Evolutionary conservation across 2,329 filamentous ascomycete species (phyloP).

Genomic region (Taxawa tesnikishii): DNA sequence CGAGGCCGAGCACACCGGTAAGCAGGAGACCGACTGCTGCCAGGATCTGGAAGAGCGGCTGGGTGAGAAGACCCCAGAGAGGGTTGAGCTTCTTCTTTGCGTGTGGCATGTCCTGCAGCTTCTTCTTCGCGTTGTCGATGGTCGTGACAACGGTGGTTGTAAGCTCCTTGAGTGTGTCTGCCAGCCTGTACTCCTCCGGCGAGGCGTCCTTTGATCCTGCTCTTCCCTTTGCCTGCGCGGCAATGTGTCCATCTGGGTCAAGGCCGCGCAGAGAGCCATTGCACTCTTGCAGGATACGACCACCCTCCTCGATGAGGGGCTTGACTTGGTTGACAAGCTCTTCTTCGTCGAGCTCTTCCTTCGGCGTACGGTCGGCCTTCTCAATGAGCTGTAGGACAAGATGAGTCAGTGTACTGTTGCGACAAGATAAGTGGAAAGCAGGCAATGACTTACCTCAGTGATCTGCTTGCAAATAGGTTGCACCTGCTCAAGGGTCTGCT

Average conservation of each 20-base stretch:
- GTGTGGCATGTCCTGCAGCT: constrained; percentile 82
- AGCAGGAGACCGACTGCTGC: constrained; percentile 77
- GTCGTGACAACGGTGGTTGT: constrained; percentile 69
- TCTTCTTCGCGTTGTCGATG: constrained; percentile 79
- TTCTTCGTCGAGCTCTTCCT: constrained; percentile 84
- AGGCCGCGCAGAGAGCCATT: constrained; percentile 79
- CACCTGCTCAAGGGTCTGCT: constrained; percentile 71
- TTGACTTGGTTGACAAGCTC: constrained; percentile 75
- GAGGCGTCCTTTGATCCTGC: constrained; percentile 62
- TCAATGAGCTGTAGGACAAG: constrained; percentile 52
- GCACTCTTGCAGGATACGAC: constrained; percentile 69
- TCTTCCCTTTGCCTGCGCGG: constrained; percentile 73
- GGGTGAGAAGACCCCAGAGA: constrained; percentile 68
- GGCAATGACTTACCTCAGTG: constrained; percentile 47
- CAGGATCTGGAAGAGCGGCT: constrained; percentile 86
- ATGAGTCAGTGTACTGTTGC: constrained; percentile 16
- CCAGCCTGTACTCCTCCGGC: constrained; percentile 73
- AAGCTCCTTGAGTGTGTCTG: constrained; percentile 75
- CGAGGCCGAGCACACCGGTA: constrained; percentile 70
- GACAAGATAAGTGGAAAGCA: background rate
- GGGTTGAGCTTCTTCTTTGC: constrained; percentile 93
- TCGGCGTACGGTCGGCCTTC: constrained; percentile 63
- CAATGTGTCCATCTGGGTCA: constrained; percentile 78
- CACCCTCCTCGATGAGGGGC: constrained; percentile 78
- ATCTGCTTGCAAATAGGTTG: constrained; percentile 80